phyloP scores from a whole-genome alignment of 805 yeast genomes.

The Kockiozyma suomiensis region DNA sequence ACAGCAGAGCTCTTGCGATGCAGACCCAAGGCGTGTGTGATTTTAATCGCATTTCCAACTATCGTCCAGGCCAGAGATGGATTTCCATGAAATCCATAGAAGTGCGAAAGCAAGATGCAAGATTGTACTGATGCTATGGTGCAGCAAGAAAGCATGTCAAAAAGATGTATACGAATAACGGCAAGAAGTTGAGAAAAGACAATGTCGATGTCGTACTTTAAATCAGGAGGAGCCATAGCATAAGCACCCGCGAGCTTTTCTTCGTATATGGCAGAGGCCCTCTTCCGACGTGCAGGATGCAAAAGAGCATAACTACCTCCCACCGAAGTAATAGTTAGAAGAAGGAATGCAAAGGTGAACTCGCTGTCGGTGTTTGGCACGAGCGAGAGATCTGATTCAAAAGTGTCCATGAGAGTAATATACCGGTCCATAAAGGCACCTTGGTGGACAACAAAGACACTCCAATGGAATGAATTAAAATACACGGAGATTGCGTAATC shows the following conservation, averaged over 20 bases:
- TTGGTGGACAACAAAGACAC: conserved; percentile 20
- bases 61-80: conserved; percentile 24
- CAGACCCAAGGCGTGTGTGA: conserved; percentile 19
- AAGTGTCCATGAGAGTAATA: conserved; percentile 4
- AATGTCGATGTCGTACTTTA: conserved; percentile 6
- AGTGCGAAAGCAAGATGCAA: conserved; percentile 18
- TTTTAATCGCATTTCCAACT: conserved; percentile 18
- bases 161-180: conserved; percentile 14
- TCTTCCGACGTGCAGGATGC: conserved; percentile 20
- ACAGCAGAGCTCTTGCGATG: conserved; percentile 10
- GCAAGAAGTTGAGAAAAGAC: conserved; percentile 15
- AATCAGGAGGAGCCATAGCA: not conserved
- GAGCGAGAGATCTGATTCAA: conserved; percentile 7
- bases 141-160: conserved; percentile 21
- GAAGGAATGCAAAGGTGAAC: conserved; percentile 13
- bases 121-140: conserved; percentile 24
- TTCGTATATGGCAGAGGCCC: conserved; percentile 2
- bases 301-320: conserved; percentile 18
- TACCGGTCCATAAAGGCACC: conserved; percentile 15
- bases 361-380: conserved; percentile 22
- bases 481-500: conserved; percentile 20
- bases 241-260: not conserved
- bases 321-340: conserved; percentile 9
- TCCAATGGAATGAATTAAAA: conserved; percentile 28
- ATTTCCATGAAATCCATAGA: conserved; percentile 18